Evolutionary conservation across 129 eudicot genomes (phyloP).

Genomic region (Lonicera japonica): DNA sequence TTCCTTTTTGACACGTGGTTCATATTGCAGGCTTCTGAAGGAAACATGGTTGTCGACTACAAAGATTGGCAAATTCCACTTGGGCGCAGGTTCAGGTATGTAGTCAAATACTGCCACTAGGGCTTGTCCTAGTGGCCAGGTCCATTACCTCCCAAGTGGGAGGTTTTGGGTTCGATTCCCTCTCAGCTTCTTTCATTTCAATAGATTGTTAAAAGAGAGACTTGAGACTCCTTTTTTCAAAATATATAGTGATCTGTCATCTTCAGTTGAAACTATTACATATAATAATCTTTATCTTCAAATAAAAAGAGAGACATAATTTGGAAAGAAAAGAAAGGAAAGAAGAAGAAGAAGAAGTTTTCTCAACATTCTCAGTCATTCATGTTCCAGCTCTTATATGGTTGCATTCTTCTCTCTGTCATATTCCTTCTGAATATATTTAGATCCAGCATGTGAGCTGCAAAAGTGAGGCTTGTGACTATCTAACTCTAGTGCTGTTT

Average conservation of each 20-base stretch:
- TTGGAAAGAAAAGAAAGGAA: background rate
- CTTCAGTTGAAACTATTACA: background rate
- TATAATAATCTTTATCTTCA: background rate
- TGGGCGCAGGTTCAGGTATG: constrained; percentile 98
- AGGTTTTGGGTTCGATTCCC: no score
- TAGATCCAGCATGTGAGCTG: background rate
- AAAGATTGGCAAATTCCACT: constrained; percentile 99
- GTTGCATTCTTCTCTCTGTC: background rate
- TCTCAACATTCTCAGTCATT: background rate
- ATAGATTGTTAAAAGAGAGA: no score
- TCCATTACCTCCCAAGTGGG: no score
- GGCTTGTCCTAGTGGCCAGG: no score
- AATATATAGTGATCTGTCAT: background rate
- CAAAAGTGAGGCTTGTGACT: background rate
- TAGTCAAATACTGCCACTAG: background rate
- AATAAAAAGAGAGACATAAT: background rate
- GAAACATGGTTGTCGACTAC: constrained; percentile 75
- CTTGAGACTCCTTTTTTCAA: no score
- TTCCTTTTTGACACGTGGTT: constrained; percentile 4
- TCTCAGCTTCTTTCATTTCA: no score
- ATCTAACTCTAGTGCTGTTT: constrained; percentile 4
- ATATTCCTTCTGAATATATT: no score
- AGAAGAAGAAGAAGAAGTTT: no score
- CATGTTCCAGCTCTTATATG: background rate
- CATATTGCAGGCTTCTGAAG: constrained; percentile 69